A percentile compares a stretch with the other conserved stretches of the same genome.
Conservation (phyloP, 164 flowering plant genomes). For the Vitis rupestris region DNA sequence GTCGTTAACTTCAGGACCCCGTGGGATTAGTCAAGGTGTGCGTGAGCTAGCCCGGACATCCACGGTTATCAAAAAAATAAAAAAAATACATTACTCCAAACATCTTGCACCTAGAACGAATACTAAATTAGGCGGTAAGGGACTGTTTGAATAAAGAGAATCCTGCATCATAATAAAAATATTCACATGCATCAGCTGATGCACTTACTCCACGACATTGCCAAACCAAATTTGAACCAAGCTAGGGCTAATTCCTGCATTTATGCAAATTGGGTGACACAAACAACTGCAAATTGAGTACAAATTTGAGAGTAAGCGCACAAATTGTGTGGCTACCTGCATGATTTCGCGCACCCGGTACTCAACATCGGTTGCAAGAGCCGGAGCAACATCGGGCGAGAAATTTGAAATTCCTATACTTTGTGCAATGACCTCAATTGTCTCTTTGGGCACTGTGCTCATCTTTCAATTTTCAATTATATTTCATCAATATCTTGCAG, state of each 20-base stretch:
- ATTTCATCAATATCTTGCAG: background rate
- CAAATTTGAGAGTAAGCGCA: background rate
- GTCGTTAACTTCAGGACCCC: no score
- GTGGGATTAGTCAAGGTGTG: no score
- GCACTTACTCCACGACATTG: no score
- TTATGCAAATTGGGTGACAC: background rate
- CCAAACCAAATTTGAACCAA: no score
- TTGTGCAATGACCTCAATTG: constrained; percentile 91
- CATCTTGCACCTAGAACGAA: no score
- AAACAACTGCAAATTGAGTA: background rate
- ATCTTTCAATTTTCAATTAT: constrained; percentile 21
- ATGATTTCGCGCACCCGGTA: constrained; percentile 91
- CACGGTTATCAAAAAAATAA: no score
- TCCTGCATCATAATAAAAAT: no score
- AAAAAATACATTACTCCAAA: no score
- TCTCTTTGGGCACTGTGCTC: constrained; percentile 78
- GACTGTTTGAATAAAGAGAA: no score
- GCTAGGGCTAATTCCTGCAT: background rate
- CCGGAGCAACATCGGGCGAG: constrained; percentile 71
- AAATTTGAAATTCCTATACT: constrained; percentile 76
- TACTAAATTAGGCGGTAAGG: no score
- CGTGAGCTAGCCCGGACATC: no score
- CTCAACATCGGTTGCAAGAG: constrained; percentile 94
- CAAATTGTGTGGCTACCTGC: constrained; percentile 56
- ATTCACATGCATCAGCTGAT: no score